phyloP scores from a whole-genome alignment of 352 stramenopile genomes.

The Pythium oligandrum region DNA sequence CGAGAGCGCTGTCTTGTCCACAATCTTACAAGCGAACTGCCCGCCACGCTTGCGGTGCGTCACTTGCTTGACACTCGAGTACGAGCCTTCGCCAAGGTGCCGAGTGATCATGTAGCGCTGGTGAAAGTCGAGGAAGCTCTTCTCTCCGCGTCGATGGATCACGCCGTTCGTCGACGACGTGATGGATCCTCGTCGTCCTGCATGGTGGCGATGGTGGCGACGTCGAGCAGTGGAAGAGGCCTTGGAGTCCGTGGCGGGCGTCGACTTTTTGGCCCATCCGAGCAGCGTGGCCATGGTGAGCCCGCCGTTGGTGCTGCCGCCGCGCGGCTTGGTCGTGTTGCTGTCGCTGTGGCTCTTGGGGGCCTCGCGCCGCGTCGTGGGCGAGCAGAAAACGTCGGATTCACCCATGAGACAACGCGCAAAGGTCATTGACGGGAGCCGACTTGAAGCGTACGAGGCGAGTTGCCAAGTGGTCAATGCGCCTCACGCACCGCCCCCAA shows the following conservation, averaged over 20 bases:
- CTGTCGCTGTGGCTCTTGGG: constrained; percentile 4
- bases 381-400: constrained; percentile 18
- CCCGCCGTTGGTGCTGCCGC: not conserved
- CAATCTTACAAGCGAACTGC: constrained; percentile 78
- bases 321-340: too few relatives aligned
- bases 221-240: constrained; percentile 5
- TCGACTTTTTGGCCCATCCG: constrained; percentile 12
- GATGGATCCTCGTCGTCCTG: not conserved
- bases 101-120: constrained; percentile 76
- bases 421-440: constrained; percentile 18
- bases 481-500: too few relatives aligned
- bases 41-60: constrained; percentile 74
- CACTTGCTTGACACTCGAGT: constrained; percentile 86
- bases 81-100: constrained; percentile 82
- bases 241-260: constrained; percentile 6
- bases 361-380: constrained; percentile 5
- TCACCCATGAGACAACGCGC: constrained; percentile 14
- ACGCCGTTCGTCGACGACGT: constrained; percentile 2
- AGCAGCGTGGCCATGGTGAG: constrained; percentile 16
- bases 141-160: constrained; percentile 61
- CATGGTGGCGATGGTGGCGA: not conserved
- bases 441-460: not conserved
- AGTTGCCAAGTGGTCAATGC: too few relatives aligned
- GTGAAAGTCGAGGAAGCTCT: constrained; percentile 81
- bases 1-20: constrained; percentile 75